phyloP scores from a whole-genome alignment of 495 filamentous ascomycete species.

The Collariella sp. region DNA sequence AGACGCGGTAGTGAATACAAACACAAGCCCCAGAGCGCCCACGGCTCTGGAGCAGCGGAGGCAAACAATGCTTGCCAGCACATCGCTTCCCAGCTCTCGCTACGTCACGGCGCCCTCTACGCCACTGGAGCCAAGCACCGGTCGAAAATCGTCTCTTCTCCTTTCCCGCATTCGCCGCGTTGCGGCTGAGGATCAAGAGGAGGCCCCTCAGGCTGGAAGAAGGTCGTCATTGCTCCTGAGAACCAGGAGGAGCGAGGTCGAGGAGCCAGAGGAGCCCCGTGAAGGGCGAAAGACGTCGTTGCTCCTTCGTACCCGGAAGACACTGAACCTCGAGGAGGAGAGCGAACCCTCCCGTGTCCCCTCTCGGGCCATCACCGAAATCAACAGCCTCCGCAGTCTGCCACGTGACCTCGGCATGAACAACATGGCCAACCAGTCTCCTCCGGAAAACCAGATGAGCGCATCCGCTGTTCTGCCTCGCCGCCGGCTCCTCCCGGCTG shows the following conservation, averaged over 20 bases:
- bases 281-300: slow-evolving; percentile 35
- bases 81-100: slow-evolving; percentile 32
- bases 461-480: slow-evolving; percentile 36
- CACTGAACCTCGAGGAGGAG: slow-evolving; percentile 37
- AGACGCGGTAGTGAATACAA: slow-evolving; percentile 29
- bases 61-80: slow-evolving; percentile 48
- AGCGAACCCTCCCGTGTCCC: slow-evolving; percentile 45
- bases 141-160: slow-evolving; percentile 41
- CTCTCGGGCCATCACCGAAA: slow-evolving; percentile 50
- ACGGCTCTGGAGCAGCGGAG: slow-evolving; percentile 68
- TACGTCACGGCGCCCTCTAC: slow-evolving; percentile 28
- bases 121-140: slow-evolving; percentile 23
- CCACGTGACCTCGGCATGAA: slow-evolving; percentile 25
- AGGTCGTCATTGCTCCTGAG: slow-evolving; percentile 36
- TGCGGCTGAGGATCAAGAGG: slow-evolving; percentile 41
- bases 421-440: slow-evolving; percentile 7
- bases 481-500: slow-evolving; percentile 32
- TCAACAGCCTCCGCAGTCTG: slow-evolving; percentile 30
- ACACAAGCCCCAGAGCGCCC: slow-evolving; percentile 52
- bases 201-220: slow-evolving; percentile 29
- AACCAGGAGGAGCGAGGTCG: slow-evolving; percentile 38
- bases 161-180: slow-evolving; percentile 34
- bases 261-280: slow-evolving; percentile 39
- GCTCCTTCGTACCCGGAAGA: slow-evolving; percentile 32
- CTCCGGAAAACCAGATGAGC: slow-evolving; percentile 23